phyloP scores from a whole-genome alignment of 768 basidiomycete genomes.

The Piloderma croceum region DNA sequence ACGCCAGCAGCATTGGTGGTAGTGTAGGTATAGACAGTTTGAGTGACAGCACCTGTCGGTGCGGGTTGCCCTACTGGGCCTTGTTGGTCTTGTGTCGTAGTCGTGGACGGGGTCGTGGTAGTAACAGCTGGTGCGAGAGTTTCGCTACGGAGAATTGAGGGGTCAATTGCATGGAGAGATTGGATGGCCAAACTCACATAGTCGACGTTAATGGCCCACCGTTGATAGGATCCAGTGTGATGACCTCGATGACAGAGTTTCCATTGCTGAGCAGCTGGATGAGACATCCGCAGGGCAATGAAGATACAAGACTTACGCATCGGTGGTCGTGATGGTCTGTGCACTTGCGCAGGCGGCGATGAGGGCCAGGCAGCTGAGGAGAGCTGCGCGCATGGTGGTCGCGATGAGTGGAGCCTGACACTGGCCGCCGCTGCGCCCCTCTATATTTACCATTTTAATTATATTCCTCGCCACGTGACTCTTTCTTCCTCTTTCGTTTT shows the following conservation, averaged over 20 bases:
- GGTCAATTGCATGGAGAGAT: constrained; percentile 12
- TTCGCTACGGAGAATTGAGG: constrained; percentile 6
- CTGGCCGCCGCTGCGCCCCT: constrained; percentile 11
- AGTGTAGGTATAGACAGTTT: constrained; percentile 7
- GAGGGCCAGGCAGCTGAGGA: constrained; percentile 12
- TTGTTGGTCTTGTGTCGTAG: constrained; percentile 30
- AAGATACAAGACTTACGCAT: constrained; percentile 35
- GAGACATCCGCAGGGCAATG: constrained; percentile 1
- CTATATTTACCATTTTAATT: neutral
- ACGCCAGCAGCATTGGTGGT: constrained; percentile 4
- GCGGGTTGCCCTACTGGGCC: constrained; percentile 57
- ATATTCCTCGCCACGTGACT: constrained; percentile 10
- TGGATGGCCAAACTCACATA: constrained; percentile 31
- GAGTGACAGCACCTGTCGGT: constrained; percentile 31
- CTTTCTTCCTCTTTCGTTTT: constrained; percentile 2
- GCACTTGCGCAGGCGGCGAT: constrained; percentile 24
- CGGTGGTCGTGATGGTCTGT: constrained; percentile 44
- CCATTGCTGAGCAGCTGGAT: neutral
- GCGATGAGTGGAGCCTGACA: constrained; percentile 2
- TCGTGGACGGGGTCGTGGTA: constrained; percentile 15
- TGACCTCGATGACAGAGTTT: constrained; percentile 40
- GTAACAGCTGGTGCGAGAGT: constrained; percentile 18
- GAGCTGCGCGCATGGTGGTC: constrained; percentile 13
- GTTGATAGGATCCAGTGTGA: constrained; percentile 33
- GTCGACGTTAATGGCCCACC: constrained; percentile 38